Percentiles rank a stretch among this genome's conserved stretches.
Evolutionary conservation across 345 rosid species (phyloP).

Genomic region (Heritiera fomes): DNA sequence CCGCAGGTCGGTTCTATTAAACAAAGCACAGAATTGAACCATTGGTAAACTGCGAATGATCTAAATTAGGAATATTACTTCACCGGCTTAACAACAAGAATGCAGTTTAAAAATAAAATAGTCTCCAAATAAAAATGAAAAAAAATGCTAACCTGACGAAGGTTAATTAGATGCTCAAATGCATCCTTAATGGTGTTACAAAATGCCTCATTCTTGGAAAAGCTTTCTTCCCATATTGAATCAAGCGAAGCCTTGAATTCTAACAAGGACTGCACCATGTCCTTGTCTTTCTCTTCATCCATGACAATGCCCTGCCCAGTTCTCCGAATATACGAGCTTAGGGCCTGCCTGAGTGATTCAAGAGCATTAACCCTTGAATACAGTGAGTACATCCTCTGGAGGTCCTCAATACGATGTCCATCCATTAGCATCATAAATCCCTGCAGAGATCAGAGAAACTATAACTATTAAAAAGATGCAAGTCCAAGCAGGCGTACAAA

Average conservation of each 20-base stretch:
- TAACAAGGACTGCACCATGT: conserved; percentile 82
- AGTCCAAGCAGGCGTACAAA: conserved; percentile 5
- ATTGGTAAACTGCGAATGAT: conserved; percentile 8
- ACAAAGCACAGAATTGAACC: conserved; percentile 24
- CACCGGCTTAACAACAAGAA: neutral
- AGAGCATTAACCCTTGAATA: conserved; percentile 84
- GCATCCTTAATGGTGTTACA: conserved; percentile 91
- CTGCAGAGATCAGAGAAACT: conserved; percentile 41
- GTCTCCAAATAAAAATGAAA: neutral
- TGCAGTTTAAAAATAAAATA: conserved; percentile 6
- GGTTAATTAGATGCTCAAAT: conserved; percentile 91
- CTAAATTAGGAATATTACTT: neutral
- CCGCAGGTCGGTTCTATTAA: conserved; percentile 94
- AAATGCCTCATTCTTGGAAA: conserved; percentile 83
- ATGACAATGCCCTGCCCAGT: conserved; percentile 80
- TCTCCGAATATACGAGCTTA: conserved; percentile 75
- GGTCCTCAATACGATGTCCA: conserved; percentile 90
- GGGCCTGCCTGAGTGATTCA: conserved; percentile 81
- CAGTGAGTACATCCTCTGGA: conserved; percentile 74
- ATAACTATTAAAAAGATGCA: conserved; percentile 9
- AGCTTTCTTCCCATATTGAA: conserved; percentile 89
- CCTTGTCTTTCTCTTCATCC: conserved; percentile 99
- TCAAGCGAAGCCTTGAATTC: conserved; percentile 95
- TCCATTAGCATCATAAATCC: conserved; percentile 90
- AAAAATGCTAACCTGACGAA: conserved; percentile 74